Conservation (phyloP, 176 grass and related monocot species). For the Oryza meyeriana region DNA sequence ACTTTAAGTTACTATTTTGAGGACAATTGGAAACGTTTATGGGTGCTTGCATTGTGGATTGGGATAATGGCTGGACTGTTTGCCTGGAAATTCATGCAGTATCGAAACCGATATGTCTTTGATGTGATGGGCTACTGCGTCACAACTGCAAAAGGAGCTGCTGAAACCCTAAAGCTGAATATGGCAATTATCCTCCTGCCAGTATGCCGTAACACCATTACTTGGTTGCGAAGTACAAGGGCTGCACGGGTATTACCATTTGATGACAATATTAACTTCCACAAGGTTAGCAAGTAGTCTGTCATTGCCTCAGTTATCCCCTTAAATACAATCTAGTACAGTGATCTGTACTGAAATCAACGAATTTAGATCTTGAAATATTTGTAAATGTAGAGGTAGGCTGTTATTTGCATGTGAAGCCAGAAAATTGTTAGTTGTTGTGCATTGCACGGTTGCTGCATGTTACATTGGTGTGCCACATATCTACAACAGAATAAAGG, state of each 20-base stretch:
- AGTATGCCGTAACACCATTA: slow-evolving; percentile 95
- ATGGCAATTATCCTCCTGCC: slow-evolving; percentile 96
- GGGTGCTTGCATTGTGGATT: slow-evolving; percentile 87
- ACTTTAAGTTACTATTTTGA: slow-evolving; percentile 78
- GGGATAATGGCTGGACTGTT: slow-evolving; percentile 78
- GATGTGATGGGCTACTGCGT: slow-evolving; percentile 92
- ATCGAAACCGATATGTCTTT: slow-evolving; percentile 69
- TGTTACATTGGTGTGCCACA: neutral
- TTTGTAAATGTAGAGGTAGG: neutral
- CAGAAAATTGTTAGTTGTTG: neutral
- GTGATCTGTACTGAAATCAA: neutral
- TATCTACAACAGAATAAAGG: neutral
- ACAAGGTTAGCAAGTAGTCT: slow-evolving; percentile 70
- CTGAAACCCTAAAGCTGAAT: slow-evolving; percentile 96
- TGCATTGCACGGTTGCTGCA: neutral
- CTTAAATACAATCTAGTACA: neutral
- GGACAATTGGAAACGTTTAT: slow-evolving; percentile 95
- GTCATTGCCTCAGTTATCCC: slow-evolving; percentile 8
- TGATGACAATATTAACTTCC: slow-evolving; percentile 99
- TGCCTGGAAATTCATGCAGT: slow-evolving; percentile 93
- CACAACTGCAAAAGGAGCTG: slow-evolving; percentile 86
- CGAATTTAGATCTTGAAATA: neutral
- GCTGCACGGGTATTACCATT: slow-evolving; percentile 74
- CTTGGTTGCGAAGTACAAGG: slow-evolving; percentile 87
- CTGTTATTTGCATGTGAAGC: neutral